A percentile compares a stretch with the other conserved stretches of the same genome.
These are phyloP conservation scores for Globisporangium paddicum DNA, from an alignment of 352 stramenopile species.

Conservation along the genomic window DNA sequence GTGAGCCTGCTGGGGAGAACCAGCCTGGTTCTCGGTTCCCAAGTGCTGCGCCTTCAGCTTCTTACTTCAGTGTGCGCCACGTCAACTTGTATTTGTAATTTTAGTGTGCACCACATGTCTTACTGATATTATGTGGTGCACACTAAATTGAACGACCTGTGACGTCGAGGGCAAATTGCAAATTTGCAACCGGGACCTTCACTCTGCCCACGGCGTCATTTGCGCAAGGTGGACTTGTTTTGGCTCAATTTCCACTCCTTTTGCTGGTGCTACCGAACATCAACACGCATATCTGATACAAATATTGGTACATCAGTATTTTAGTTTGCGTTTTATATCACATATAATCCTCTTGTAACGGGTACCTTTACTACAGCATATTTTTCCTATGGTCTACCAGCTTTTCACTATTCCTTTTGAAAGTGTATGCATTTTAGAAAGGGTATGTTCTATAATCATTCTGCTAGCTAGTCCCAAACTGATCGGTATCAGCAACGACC, in stretches of 20 bases:
- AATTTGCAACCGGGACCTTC: constrained; percentile 1
- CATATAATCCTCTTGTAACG: neutral
- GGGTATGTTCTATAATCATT: no score
- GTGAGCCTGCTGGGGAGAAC: no score
- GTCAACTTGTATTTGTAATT: no score
- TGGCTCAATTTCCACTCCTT: neutral
- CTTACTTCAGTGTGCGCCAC: neutral
- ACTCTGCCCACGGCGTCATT: constrained; percentile 5
- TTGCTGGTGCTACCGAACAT: neutral
- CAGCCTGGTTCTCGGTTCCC: no score
- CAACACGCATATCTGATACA: neutral
- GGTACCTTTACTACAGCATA: neutral
- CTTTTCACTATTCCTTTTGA: no score
- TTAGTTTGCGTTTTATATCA: no score
- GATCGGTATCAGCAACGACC: neutral
- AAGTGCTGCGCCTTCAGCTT: no score
- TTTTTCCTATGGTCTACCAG: neutral
- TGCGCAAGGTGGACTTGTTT: constrained; percentile 1
- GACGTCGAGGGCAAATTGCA: neutral
- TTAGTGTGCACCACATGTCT: neutral
- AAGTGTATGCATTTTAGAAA: no score
- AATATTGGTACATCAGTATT: no score
- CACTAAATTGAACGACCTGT: neutral
- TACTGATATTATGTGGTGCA: neutral
- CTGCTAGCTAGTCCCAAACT: neutral